Percentiles rank a stretch among this genome's conserved stretches.
phyloP scores from a whole-genome alignment of 2,329 filamentous ascomycete genomes.

The Colletotrichum sp. region DNA sequence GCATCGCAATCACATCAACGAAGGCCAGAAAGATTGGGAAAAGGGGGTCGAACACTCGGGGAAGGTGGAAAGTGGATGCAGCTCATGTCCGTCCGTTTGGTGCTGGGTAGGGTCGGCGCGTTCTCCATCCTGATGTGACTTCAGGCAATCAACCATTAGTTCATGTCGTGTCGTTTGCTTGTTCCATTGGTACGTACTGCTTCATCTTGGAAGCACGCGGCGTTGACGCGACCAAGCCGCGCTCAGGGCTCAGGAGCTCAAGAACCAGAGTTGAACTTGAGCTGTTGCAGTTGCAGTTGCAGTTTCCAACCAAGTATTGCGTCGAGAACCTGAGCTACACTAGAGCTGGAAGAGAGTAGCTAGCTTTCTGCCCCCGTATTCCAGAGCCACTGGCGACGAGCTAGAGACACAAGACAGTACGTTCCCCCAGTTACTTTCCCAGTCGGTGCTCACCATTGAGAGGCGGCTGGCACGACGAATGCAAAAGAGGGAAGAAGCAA shows the following conservation, averaged over 20 bases:
- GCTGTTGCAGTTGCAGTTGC: not conserved
- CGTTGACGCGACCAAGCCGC: not conserved
- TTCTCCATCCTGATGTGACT: not conserved
- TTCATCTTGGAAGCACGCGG: not conserved
- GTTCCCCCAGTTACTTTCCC: not conserved
- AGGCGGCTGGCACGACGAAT: not conserved
- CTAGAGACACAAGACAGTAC: not conserved
- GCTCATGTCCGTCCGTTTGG: constrained; percentile 10
- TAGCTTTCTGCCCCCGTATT: not conserved
- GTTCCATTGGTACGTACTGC: not conserved
- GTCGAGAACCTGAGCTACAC: not conserved
- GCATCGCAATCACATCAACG: constrained; percentile 1
- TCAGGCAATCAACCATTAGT: not conserved
- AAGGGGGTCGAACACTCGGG: constrained; percentile 10
- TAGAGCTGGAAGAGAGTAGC: not conserved
- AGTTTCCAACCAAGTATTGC: not conserved
- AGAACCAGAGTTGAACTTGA: not conserved
- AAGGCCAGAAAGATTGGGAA: constrained; percentile 1
- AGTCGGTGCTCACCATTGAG: not conserved
- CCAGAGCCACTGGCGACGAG: not conserved
- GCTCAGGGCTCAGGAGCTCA: not conserved
- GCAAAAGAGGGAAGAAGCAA: not conserved
- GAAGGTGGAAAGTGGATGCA: constrained; percentile 20
- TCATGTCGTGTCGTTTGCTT: not conserved
- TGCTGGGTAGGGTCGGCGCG: not conserved